These are phyloP conservation scores for Pelargonium fulgidum DNA, from an alignment of 441 rosid species.

Conservation along the genomic window DNA sequence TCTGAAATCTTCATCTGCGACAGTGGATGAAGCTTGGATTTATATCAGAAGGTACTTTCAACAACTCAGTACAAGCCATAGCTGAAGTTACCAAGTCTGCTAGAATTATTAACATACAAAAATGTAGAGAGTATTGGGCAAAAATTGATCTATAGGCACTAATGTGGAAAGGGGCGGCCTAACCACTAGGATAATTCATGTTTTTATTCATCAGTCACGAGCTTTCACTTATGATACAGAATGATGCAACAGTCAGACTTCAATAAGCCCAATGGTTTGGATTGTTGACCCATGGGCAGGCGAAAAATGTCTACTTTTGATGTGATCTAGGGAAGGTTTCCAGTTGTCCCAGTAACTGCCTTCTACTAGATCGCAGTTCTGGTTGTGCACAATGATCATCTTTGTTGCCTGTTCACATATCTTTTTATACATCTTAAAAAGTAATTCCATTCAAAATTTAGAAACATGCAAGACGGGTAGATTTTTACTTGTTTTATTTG, in stretches of 20 bases:
- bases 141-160: neutral
- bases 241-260: neutral
- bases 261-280: neutral
- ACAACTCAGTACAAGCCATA: neutral
- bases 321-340: neutral
- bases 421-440: neutral
- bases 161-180: neutral
- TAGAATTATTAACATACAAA: neutral
- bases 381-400: neutral
- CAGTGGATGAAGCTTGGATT: conserved; percentile 47
- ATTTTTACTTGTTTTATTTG: neutral
- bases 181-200: neutral
- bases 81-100: neutral
- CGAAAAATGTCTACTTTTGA: too few relatives aligned
- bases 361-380: too few relatives aligned
- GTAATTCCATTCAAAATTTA: neutral
- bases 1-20: conserved; percentile 35
- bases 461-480: neutral
- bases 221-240: neutral
- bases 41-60: conserved; percentile 43
- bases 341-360: neutral
- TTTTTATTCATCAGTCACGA: neutral
- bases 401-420: neutral
- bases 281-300: neutral
- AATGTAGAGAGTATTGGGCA: neutral